These are phyloP conservation scores for Rosa lucieae DNA, from an alignment of 306 rosid genomes.

Conservation along the genomic window DNA sequence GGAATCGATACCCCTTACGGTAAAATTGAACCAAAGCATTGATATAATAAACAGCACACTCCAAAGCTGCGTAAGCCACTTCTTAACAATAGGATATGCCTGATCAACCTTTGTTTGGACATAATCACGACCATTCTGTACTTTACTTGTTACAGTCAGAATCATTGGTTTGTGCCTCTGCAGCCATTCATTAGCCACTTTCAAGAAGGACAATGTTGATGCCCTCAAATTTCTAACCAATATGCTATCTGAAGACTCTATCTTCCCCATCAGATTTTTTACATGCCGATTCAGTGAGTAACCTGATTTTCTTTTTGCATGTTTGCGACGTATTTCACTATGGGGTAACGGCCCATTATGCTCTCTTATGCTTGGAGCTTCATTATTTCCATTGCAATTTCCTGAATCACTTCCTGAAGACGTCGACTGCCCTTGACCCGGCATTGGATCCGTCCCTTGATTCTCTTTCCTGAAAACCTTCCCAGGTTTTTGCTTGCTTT, in stretches of 20 bases:
- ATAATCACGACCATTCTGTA: slow-evolving; percentile 35
- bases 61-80: slow-evolving; percentile 69
- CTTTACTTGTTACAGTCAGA: slow-evolving; percentile 33
- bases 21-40: slow-evolving; percentile 83
- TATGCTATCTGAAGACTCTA: slow-evolving; percentile 54
- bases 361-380: slow-evolving; percentile 42
- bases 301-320: slow-evolving; percentile 39
- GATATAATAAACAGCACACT: slow-evolving; percentile 64
- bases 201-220: slow-evolving; percentile 41
- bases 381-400: slow-evolving; percentile 34
- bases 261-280: slow-evolving; percentile 41
- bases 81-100: slow-evolving; percentile 72
- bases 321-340: slow-evolving; percentile 38
- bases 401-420: slow-evolving; percentile 39
- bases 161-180: slow-evolving; percentile 56
- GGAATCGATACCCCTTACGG: slow-evolving; percentile 82
- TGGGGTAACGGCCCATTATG: slow-evolving; percentile 37
- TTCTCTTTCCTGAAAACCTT: slow-evolving; percentile 54
- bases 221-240: slow-evolving; percentile 50
- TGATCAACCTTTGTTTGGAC: slow-evolving; percentile 47
- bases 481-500: slow-evolving; percentile 32
- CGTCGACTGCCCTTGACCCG: slow-evolving; percentile 33
- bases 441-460: slow-evolving; percentile 43
- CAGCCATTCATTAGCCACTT: slow-evolving; percentile 55
- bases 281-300: slow-evolving; percentile 47